Evolutionary conservation across 306 rosid species (phyloP), one percentile per base, ranked within the genome.

Genomic region (Cicer pinnatifidum): DNA sequence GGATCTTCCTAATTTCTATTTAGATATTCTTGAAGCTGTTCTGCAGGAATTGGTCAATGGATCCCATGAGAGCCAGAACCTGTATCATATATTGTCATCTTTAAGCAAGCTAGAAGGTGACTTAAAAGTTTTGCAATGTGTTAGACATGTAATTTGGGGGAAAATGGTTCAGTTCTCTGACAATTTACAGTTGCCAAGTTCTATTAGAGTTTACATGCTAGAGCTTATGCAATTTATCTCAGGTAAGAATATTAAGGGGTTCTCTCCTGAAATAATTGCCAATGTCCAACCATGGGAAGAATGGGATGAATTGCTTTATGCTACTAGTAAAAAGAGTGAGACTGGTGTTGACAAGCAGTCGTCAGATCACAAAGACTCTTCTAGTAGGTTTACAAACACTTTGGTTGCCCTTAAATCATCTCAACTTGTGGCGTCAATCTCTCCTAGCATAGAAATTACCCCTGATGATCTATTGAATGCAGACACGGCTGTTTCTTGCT

Each of bases 141-240:
- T 84, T 79, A 94, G 99, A 83, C 85, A 65, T 59, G 75, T 78
- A 71, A 78, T 91, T 78, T 95, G 99, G 99, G 87, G 84, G 74
- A 88, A 92, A 89, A 79, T 91, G 91, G 96, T 83, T 6, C 85
- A 85, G 78, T 91, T 95, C 87, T 95, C 97, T 52, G 97, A 90
- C 81, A 81, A 90, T 88, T 85, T 86, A 77, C 87, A 87, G 87
- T 70, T 95, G 60, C 96, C 93, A 5, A 86, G 97, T 58, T 90
- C 99, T 15, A 74, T 86, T 78, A 84, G 99, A 76, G 99, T 91
- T 80, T 90, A 79, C 82, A 85, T 84, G 40, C 73, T 94, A 54
- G 99, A 94, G 88, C 93, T 94, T 64, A 87, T 94, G 96, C 95
- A 94, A 81, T 94, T 84, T 78, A 90, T 94, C 80, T 75, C 97